Conservation (phyloP, 2,329 filamentous ascomycete genomes). For the Penicillium sp. region DNA sequence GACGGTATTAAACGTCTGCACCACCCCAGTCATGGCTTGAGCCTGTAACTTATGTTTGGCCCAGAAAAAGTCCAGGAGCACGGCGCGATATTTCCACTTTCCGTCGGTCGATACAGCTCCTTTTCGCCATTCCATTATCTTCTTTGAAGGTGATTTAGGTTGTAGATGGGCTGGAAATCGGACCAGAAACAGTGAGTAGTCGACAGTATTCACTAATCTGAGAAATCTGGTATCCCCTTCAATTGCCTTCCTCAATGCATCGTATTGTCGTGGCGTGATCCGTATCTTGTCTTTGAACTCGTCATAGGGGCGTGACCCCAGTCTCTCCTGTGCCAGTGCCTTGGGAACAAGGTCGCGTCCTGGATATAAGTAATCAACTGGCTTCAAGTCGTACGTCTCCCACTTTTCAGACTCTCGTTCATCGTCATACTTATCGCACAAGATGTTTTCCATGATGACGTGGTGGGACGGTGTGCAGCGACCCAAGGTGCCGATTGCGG, state of each 20-base stretch:
- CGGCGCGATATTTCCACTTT: slow-evolving; percentile 63
- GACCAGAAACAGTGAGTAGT: slow-evolving; percentile 72
- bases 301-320: slow-evolving; percentile 63
- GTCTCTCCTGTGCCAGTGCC: slow-evolving; percentile 58
- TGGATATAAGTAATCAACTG: slow-evolving; percentile 70
- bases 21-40: slow-evolving; percentile 61
- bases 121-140: slow-evolving; percentile 52
- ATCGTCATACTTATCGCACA: slow-evolving; percentile 54
- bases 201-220: slow-evolving; percentile 61
- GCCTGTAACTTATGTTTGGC: slow-evolving; percentile 67
- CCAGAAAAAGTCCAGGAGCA: slow-evolving; percentile 75
- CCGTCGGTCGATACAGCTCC: slow-evolving; percentile 60
- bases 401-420: slow-evolving; percentile 48
- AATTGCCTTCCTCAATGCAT: slow-evolving; percentile 53
- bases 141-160: slow-evolving; percentile 31
- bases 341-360: slow-evolving; percentile 68
- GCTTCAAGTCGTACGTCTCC: slow-evolving; percentile 73
- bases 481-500: slow-evolving; percentile 57
- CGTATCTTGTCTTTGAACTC: slow-evolving; percentile 64
- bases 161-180: slow-evolving; percentile 47
- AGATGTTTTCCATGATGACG: slow-evolving; percentile 73
- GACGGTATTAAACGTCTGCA: slow-evolving; percentile 61
- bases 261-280: slow-evolving; percentile 53
- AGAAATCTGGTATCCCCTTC: slow-evolving; percentile 62
- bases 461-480: slow-evolving; percentile 65